These are phyloP conservation scores for Diutina neorugosa DNA, from an alignment of 1,139 yeast genomes.

Conservation along the genomic window DNA sequence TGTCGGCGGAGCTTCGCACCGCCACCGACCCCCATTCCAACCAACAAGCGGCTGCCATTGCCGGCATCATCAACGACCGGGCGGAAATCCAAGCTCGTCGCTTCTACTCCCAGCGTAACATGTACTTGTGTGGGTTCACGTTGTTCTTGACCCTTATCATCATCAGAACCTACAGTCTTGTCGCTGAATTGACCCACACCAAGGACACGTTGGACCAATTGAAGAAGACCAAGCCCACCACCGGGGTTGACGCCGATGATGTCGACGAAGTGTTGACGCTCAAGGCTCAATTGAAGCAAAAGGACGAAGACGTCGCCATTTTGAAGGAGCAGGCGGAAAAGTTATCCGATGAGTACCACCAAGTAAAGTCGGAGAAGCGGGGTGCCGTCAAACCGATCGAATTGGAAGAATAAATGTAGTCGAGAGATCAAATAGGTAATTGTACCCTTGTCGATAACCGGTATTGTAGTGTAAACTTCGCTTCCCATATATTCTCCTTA, in stretches of 20 bases:
- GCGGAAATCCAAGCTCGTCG: conserved; percentile 80
- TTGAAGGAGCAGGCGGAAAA: conserved; percentile 64
- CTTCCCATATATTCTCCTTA: neutral
- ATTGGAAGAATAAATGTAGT: neutral
- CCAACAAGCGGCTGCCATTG: conserved; percentile 9
- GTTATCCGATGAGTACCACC: conserved; percentile 53
- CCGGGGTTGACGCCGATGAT: conserved; percentile 13
- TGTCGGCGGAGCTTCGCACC: conserved; percentile 47
- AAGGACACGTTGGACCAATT: conserved; percentile 50
- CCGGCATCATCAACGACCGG: conserved; percentile 39
- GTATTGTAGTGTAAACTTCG: neutral
- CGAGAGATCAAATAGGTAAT: no score
- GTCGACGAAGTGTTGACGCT: conserved; percentile 34
- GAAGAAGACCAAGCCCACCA: conserved; percentile 15
- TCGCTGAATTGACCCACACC: conserved; percentile 55
- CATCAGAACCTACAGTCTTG: conserved; percentile 76
- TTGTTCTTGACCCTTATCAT: conserved; percentile 78
- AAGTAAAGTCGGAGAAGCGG: neutral
- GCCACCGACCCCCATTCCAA: conserved; percentile 9
- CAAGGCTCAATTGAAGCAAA: conserved; percentile 42
- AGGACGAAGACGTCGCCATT: conserved; percentile 50
- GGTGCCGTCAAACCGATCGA: neutral
- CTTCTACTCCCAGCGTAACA: conserved; percentile 92
- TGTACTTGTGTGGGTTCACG: conserved; percentile 93
- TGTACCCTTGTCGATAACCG: neutral